Base-by-base conservation (phyloP, 495 filamentous ascomycete genomes). In the Penicillium cosmopolitanum region DNA sequence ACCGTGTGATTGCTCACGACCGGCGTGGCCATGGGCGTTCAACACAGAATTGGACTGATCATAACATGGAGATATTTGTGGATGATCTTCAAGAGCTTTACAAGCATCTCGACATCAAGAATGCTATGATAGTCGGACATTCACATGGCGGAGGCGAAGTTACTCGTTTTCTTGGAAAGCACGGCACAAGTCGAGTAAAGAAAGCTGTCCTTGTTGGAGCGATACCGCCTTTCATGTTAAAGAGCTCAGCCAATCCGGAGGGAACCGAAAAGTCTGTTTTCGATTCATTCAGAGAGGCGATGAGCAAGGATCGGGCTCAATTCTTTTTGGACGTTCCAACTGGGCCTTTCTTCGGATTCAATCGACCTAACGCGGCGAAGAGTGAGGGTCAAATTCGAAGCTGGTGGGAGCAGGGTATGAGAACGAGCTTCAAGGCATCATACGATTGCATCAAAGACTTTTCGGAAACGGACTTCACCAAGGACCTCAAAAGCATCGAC, bases 391-490 rank as follows among this genome's bases (percentile, higher is more conserved):
- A 74, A 23, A 73, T 80, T 46, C 58, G 75, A 5, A 72, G 65
- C 48, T 80, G 75, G 77, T 80, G 68, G 62, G 58, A 64, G 53
- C 73, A 76, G 61, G 66, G 75, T n/a, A 78, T 80, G 75, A 67
- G 64, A 53, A 63, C 69, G 25, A 67, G 74, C 33, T 73, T 74
- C 55, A 76, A 71, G 51, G 46, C 64, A 13, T 65, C 67, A 0
- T 78, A 78, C 53, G 77, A 78, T 55, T 71, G 64, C n/a, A 66
- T 76, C 58, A 66, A 62, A 55, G 67, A 68, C 38, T 75, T 76
- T 46, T 72, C 71, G 5, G 75, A 78, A 64, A 75, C 73, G 0
- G 76, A 79, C 60, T 71, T 72, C 50, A 77, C 70, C 1, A 69
- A 71, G 44, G 76, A 79, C 57, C 51, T 79, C 48, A 76, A 77